Base-by-base conservation (phyloP, 208 protist genomes). In the Porcisia hertigi region DNA sequence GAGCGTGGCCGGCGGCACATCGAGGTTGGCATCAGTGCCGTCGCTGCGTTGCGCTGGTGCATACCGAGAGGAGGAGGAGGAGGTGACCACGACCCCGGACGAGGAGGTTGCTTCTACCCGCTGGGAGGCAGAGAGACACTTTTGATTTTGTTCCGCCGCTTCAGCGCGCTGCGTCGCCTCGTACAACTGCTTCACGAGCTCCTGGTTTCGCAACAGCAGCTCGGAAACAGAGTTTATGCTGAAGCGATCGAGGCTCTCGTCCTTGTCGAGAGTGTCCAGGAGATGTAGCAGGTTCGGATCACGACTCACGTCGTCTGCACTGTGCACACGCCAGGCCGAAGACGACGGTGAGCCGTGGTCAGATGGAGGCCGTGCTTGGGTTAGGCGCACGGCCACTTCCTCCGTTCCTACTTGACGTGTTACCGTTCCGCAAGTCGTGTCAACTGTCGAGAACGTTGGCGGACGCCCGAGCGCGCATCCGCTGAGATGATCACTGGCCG, bases 151-250 rank as follows among this genome's bases (percentile, higher is more conserved):
- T 63, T 79, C 77, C 34, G 77, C 77, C 6, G 53, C 72, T 43
- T 82, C 86, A 3, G 71, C 73, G n/a, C 76, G 85, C 75, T 92
- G 88, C 47, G 88, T 90, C 3, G 59, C 73, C 5, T 76, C 62
- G 75, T 94, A 94, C 54, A 96, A 82, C 76, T 96, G 87, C 77
- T 85, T 71, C 59, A 93, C 62, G 8, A 96, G 79, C 71, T 96
- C 89, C 79, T 94, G 89, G 73, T 96, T 96, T 47, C 92, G 92
- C 69, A 83, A 60, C 23, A 96, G 66, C 12, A 96, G 69, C 67
- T 96, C 86, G 5, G 80, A 63, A 7, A 96, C 87, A 16, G 81
- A 85, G 81, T 96, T 90, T 47, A 91, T 74, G 57, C 86, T 90
- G 79, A 85, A 96, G 12, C 82, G 84, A 52, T 88, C 87, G 23